phyloP scores from a whole-genome alignment of 2,329 filamentous ascomycete species.

The Diaporthe helianthi region DNA sequence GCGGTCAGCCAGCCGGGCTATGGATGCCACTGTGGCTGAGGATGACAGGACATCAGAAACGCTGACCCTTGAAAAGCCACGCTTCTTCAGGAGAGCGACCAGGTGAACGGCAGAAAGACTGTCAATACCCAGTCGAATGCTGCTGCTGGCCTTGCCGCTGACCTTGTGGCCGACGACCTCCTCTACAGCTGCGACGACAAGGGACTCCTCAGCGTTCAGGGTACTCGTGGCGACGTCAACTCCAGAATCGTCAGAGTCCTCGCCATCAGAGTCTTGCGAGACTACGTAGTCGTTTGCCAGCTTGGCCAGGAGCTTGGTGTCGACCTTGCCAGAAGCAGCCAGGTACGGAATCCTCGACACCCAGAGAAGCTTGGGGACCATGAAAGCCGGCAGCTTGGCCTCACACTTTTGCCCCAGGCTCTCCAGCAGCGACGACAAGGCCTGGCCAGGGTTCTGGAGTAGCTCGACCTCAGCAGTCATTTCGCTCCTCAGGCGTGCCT shows the following conservation, averaged over 20 bases:
- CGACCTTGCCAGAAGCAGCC: slow-evolving; percentile 37
- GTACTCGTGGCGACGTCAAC: slow-evolving; percentile 22
- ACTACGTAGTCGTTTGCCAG: slow-evolving; percentile 13
- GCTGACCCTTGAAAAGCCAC: slow-evolving; percentile 42
- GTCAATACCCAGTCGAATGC: slow-evolving; percentile 48
- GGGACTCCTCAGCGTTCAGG: slow-evolving; percentile 19
- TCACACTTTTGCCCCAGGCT: slow-evolving; percentile 32
- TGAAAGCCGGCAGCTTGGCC: slow-evolving; percentile 35
- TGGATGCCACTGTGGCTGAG: slow-evolving; percentile 40
- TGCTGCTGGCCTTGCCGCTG: slow-evolving; percentile 26
- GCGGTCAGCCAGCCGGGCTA: slow-evolving; percentile 43
- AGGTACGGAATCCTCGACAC: slow-evolving; percentile 37
- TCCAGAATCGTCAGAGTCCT: slow-evolving; percentile 18
- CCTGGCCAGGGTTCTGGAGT: slow-evolving; percentile 12
- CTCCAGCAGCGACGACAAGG: slow-evolving; percentile 13
- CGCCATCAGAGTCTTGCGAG: slow-evolving; percentile 3
- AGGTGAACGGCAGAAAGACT: slow-evolving; percentile 47
- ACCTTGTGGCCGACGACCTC: slow-evolving; percentile 30
- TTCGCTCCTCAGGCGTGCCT: slow-evolving; percentile 30
- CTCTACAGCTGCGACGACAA: slow-evolving; percentile 31
- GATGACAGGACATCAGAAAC: slow-evolving; percentile 44
- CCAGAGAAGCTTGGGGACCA: slow-evolving; percentile 38
- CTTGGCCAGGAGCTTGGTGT: slow-evolving; percentile 32
- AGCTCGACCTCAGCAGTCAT: slow-evolving; percentile 30
- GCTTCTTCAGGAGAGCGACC: slow-evolving; percentile 43